A percentile compares a stretch with the other conserved stretches of the same genome.
Evolutionary conservation across 2,329 filamentous ascomycete genomes (phyloP).

Genomic region (Dothistroma septosporum): DNA sequence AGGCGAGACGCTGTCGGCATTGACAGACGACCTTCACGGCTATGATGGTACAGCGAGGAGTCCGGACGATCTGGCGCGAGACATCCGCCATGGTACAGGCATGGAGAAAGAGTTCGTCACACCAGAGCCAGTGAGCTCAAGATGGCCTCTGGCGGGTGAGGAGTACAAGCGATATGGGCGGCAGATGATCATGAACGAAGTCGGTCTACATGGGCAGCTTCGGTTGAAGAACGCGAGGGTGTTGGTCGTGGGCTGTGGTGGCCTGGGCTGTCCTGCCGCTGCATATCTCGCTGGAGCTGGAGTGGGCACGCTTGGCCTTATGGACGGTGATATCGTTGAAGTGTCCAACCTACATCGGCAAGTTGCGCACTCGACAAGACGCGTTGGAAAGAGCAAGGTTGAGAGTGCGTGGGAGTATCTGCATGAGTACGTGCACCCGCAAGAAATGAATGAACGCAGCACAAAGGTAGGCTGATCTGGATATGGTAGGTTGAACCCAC

Average conservation of each 20-base stretch:
- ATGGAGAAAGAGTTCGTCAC: conserved; percentile 18
- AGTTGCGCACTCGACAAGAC: conserved; percentile 69
- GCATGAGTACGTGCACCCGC: conserved; percentile 39
- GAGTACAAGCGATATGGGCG: conserved; percentile 86
- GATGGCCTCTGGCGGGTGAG: conserved; percentile 66
- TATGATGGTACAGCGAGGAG: conserved; percentile 14
- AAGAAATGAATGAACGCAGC: background rate
- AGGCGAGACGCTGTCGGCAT: conserved; percentile 39
- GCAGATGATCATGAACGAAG: conserved; percentile 80
- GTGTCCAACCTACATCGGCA: conserved; percentile 89
- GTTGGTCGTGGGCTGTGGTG: conserved; percentile 80
- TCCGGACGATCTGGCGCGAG: conserved; percentile 17
- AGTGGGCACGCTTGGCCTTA: conserved; percentile 74
- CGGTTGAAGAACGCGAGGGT: conserved; percentile 66
- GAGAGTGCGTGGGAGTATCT: conserved; percentile 58
- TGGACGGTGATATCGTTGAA: conserved; percentile 86
- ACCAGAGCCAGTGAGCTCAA: conserved; percentile 10
- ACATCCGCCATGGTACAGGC: conserved; percentile 22
- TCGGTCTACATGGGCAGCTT: conserved; percentile 76
- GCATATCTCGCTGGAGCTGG: conserved; percentile 90
- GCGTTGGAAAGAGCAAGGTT: conserved; percentile 74
- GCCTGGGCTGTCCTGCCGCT: conserved; percentile 85
- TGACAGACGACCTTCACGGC: conserved; percentile 24
- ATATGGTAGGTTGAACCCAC: conserved; percentile 59
- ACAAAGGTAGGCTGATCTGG: conserved; percentile 6